A percentile compares a stretch with the other conserved stretches of the same genome.
These are phyloP conservation scores for Epichloe gansuensis DNA, from an alignment of 2,329 filamentous ascomycete genomes.

Conservation along the genomic window DNA sequence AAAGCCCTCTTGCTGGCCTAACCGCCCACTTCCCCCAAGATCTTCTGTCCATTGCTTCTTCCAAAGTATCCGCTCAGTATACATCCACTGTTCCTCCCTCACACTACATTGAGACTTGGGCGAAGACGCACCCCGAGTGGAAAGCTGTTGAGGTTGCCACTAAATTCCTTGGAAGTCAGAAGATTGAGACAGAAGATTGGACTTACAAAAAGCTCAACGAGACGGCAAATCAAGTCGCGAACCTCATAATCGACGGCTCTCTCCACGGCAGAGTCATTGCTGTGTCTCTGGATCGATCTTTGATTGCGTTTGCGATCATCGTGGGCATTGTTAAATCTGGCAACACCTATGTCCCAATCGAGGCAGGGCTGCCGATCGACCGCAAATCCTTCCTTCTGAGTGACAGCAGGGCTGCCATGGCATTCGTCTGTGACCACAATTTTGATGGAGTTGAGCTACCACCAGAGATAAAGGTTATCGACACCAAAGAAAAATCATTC, in stretches of 20 bases:
- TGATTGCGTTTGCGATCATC: neutral
- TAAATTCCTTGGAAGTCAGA: conserved; percentile 12
- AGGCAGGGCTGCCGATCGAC: neutral
- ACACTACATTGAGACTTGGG: neutral
- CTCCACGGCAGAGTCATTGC: neutral
- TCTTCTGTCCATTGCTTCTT: neutral
- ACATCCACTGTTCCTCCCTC: neutral
- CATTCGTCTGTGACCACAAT: neutral
- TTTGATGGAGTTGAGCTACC: neutral
- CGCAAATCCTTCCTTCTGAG: neutral
- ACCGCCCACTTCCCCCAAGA: neutral
- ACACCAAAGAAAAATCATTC: neutral
- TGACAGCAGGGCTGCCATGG: neutral
- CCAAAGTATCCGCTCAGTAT: neutral
- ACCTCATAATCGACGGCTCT: neutral
- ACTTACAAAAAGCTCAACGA: neutral
- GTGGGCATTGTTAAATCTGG: neutral
- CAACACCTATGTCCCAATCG: neutral
- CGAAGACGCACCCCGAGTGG: conserved; percentile 29
- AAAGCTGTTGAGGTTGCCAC: conserved; percentile 39
- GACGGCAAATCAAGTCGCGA: neutral
- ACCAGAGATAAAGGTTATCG: neutral
- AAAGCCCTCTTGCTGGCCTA: neutral
- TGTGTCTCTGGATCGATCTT: neutral
- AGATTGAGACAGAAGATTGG: conserved; percentile 12